Evolutionary conservation across 805 yeast species (phyloP).

Genomic region (Helenozyma baotianmanensis): DNA sequence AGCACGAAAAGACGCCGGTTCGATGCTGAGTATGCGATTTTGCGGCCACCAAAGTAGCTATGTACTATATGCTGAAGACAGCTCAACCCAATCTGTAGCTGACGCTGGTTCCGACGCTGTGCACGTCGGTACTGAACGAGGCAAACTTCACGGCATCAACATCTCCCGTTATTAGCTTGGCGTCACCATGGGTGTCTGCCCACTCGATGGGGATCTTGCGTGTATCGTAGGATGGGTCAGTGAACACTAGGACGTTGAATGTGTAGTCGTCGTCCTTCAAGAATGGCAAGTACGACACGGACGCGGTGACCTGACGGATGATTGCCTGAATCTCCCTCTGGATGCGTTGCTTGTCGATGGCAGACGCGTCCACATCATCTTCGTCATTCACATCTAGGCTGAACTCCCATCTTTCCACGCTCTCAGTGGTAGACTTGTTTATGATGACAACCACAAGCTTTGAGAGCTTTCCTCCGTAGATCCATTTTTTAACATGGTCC

Average conservation of each 20-base stretch:
- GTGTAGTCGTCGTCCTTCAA: conserved; percentile 56
- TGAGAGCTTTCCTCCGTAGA: conserved; percentile 61
- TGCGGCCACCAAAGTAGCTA: conserved; percentile 10
- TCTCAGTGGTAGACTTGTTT: conserved; percentile 59
- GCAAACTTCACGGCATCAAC: conserved; percentile 68
- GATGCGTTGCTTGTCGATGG: conserved; percentile 42
- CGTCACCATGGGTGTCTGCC: conserved; percentile 65
- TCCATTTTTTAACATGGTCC: conserved; percentile 64
- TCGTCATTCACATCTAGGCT: conserved; percentile 44
- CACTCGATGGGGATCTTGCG: conserved; percentile 74
- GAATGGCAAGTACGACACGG: conserved; percentile 80
- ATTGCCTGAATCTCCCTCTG: conserved; percentile 80
- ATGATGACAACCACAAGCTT: conserved; percentile 71
- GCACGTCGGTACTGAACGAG: conserved; percentile 62
- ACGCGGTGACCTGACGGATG: conserved; percentile 83
- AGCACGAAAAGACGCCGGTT: conserved; percentile 46
- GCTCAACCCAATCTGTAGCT: conserved; percentile 40
- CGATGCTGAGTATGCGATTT: conserved; percentile 28
- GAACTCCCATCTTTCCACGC: conserved; percentile 86
- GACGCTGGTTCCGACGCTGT: conserved; percentile 70
- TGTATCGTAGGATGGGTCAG: conserved; percentile 49
- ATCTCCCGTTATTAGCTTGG: conserved; percentile 47
- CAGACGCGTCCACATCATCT: conserved; percentile 8
- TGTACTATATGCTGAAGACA: too few relatives aligned
- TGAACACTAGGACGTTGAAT: conserved; percentile 79